Conservation (phyloP, 1,139 yeast species). For the Suhomyces kunorum region DNA sequence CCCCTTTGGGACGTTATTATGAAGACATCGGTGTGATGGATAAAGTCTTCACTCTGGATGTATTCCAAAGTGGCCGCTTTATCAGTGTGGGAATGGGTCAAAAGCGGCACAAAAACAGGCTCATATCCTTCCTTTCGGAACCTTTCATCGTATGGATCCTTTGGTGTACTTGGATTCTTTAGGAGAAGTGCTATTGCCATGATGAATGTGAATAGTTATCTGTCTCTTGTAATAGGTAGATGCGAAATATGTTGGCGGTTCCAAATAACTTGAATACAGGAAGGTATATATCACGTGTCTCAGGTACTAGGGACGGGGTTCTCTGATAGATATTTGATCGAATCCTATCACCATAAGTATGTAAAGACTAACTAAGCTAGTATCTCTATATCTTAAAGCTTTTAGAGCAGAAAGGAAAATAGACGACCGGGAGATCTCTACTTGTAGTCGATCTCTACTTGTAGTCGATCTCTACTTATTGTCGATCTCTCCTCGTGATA, state of each 20-base stretch:
- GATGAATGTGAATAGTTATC: too few species aligned
- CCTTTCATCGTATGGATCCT: slow-evolving; percentile 59
- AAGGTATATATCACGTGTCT: background rate
- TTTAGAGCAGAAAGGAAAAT: too few species aligned
- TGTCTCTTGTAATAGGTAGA: too few species aligned
- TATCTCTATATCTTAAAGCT: too few species aligned
- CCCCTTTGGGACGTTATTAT: slow-evolving; percentile 93
- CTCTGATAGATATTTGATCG: too few species aligned
- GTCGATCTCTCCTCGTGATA: too few species aligned
- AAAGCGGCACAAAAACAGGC: slow-evolving; percentile 65
- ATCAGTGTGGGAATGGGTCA: slow-evolving; percentile 61
- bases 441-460: too few species aligned
- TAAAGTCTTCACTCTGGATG: slow-evolving; percentile 45
- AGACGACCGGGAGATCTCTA: too few species aligned
- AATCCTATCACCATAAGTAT: too few species aligned
- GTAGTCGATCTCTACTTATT: too few species aligned
- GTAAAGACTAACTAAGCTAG: too few species aligned
- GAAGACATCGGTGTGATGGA: slow-evolving; percentile 45
- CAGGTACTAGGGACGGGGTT: background rate
- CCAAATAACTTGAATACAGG: too few species aligned
- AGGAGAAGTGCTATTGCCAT: slow-evolving; percentile 40
- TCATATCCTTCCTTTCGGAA: slow-evolving; percentile 36
- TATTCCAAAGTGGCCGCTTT: slow-evolving; percentile 43
- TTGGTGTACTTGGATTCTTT: slow-evolving; percentile 67
- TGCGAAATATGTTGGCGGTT: background rate